Base-by-base conservation (phyloP, 495 filamentous ascomycete genomes). In the Podospora appendiculata region DNA sequence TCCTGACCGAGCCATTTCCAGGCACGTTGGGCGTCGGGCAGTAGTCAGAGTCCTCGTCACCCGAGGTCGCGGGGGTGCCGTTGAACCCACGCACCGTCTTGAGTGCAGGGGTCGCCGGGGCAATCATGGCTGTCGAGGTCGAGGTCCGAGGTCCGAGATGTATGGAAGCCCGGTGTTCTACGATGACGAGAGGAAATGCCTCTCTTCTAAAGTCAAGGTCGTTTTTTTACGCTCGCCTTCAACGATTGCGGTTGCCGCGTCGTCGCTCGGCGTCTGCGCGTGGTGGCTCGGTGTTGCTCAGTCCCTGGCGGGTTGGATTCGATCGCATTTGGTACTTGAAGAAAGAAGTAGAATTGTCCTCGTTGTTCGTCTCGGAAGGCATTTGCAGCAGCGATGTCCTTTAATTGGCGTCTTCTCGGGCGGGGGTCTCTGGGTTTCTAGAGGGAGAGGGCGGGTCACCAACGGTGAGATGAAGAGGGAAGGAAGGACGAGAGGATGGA, bases 41-140 rank as follows among this genome's bases (percentile, higher is more conserved):
- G 55, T 78, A 79, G 64, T 93, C 90, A 12, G 87, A 90, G 53
- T 93, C 90, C 61, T 95, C 90, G 58, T 90, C 89, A 40, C 79
- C 87, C 45, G 89, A 93, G 16, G 79, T 80, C n/a, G 79, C 71
- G n/a, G 89, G 88, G n/a, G 87, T 90, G 13, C 64, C 60, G 48
- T 59, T 58, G 59, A 94, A 92, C 6, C 90, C 90, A 59, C 82
- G 84, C 41, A 91, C 81, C 36, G 85, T 88, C 32, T 78, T 85
- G 54, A 83, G 71, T 41, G 90, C 88, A 40, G 82, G 80, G 36
- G 79, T 72, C 25, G 77, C 79, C 51, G 70, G 66, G 34, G 65
- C 54, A 44, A 70, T 41, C 71, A 74, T 76, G 47, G 42, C 43
- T 33, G 35, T 19, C 52, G 33, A 17, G 32, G 32, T 13, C 12